Conservation (phyloP, 2,329 filamentous ascomycete genomes). For the Alternaria conjuncta region DNA sequence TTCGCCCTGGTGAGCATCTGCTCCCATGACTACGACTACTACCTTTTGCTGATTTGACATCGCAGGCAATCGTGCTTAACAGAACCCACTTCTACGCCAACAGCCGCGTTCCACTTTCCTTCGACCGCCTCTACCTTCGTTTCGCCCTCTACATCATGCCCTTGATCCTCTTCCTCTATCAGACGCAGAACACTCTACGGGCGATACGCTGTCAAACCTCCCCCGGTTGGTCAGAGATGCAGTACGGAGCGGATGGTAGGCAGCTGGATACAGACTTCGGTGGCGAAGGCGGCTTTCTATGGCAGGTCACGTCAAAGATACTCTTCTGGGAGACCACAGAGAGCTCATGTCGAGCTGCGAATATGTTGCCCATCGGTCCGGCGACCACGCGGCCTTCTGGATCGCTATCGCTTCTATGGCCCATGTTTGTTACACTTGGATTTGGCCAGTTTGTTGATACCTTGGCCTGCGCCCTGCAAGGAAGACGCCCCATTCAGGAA, state of each 20-base stretch:
- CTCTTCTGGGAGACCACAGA: conserved; percentile 77
- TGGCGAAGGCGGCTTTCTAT: conserved; percentile 71
- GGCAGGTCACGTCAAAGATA: conserved; percentile 73
- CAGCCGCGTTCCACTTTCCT: conserved; percentile 76
- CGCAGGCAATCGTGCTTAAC: conserved; percentile 80
- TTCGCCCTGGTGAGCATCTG: conserved; percentile 69
- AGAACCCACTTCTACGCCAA: conserved; percentile 93
- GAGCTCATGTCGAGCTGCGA: conserved; percentile 74
- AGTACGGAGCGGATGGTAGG: conserved; percentile 55
- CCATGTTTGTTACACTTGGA: conserved; percentile 71
- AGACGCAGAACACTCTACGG: conserved; percentile 75
- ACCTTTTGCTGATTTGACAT: conserved; percentile 1
- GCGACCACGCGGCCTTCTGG: conserved; percentile 67
- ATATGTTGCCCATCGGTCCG: conserved; percentile 68
- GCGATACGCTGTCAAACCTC: conserved; percentile 90
- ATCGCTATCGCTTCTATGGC: conserved; percentile 79
- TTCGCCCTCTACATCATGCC: conserved; percentile 43
- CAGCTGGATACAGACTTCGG: conserved; percentile 55
- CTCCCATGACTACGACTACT: conserved; percentile 3
- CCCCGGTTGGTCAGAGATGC: conserved; percentile 53
- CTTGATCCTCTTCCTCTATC: conserved; percentile 53
- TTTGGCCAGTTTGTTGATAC: conserved; percentile 89
- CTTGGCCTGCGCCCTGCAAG: conserved; percentile 85
- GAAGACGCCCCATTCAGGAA: conserved; percentile 78
- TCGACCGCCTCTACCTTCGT: conserved; percentile 68